A percentile compares a stretch with the other conserved stretches of the same genome.
phyloP scores from a whole-genome alignment of 139 green algal genomes.

The Axilococcus clingmanii region DNA sequence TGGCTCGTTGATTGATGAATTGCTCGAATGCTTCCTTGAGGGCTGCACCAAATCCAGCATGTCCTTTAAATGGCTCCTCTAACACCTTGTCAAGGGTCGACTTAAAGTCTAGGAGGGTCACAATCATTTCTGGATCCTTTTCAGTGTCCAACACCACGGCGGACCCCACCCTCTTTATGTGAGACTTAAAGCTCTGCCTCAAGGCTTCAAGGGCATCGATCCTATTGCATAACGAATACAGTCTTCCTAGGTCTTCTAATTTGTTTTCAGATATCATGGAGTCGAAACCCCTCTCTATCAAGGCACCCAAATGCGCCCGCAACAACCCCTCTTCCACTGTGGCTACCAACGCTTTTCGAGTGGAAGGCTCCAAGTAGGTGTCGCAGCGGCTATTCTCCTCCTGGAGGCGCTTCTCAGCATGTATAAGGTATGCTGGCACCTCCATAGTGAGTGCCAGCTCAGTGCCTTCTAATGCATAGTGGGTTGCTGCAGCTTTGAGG shows the following conservation, averaged over 20 bases:
- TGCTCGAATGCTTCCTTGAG: slow-evolving; percentile 89
- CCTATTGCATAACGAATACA: slow-evolving; percentile 55
- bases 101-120: slow-evolving; percentile 77
- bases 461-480: slow-evolving; percentile 59
- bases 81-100: slow-evolving; percentile 57
- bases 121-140: slow-evolving; percentile 89
- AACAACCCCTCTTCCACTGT: slow-evolving; percentile 72
- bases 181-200: slow-evolving; percentile 51
- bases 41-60: slow-evolving; percentile 55
- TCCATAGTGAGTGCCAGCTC: slow-evolving; percentile 36
- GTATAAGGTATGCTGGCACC: slow-evolving; percentile 78
- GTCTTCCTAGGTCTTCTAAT: slow-evolving; percentile 66
- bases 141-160: slow-evolving; percentile 78
- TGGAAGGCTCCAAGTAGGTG: slow-evolving; percentile 75
- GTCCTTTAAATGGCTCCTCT: slow-evolving; percentile 38
- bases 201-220: slow-evolving; percentile 58
- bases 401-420: slow-evolving; percentile 75
- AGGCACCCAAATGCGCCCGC: slow-evolving; percentile 43
- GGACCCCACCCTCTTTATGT: slow-evolving; percentile 58
- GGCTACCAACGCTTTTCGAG: slow-evolving; percentile 58
- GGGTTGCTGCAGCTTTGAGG: slow-evolving; percentile 30
- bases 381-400: slow-evolving; percentile 82
- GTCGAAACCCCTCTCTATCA: slow-evolving; percentile 53
- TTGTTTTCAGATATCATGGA: slow-evolving; percentile 60
- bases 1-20: slow-evolving; percentile 85